Evolutionary conservation across 2,329 filamentous ascomycete genomes (phyloP).

Genomic region (Parafenestella ontariensis): DNA sequence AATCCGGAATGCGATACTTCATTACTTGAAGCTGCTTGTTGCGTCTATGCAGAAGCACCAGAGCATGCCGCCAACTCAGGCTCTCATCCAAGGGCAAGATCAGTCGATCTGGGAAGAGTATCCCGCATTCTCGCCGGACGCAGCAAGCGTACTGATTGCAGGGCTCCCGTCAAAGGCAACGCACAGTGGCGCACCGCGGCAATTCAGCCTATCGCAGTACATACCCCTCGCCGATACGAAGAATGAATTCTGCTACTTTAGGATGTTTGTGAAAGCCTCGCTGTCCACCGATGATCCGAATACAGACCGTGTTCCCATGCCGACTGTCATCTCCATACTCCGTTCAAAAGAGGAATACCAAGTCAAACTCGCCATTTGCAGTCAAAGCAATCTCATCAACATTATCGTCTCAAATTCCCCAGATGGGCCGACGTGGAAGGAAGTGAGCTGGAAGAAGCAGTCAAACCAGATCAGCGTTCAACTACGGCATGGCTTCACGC

Average conservation of each 20-base stretch:
- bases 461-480: constrained; percentile 70
- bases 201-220: constrained; percentile 64
- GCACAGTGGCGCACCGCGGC: constrained; percentile 53
- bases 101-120: constrained; percentile 84
- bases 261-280: constrained; percentile 76
- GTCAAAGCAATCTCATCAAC: constrained; percentile 79
- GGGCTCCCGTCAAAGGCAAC: constrained; percentile 43
- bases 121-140: constrained; percentile 74
- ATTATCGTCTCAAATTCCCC: constrained; percentile 73
- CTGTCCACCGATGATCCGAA: constrained; percentile 74
- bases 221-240: constrained; percentile 79
- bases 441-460: constrained; percentile 79
- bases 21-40: constrained; percentile 74
- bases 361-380: constrained; percentile 76
- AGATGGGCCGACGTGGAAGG: constrained; percentile 77
- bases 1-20: constrained; percentile 62
- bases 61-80: constrained; percentile 69
- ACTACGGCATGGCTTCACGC: constrained; percentile 76
- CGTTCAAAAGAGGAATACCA: constrained; percentile 73
- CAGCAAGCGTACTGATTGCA: constrained; percentile 68
- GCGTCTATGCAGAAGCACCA: constrained; percentile 86
- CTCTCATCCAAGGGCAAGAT: constrained; percentile 79
- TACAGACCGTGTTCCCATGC: constrained; percentile 71
- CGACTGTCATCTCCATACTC: constrained; percentile 77
- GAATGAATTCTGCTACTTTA: constrained; percentile 78